These are phyloP conservation scores for Saururus chinensis DNA, from an alignment of 164 flowering plant genomes.

Conservation along the genomic window DNA sequence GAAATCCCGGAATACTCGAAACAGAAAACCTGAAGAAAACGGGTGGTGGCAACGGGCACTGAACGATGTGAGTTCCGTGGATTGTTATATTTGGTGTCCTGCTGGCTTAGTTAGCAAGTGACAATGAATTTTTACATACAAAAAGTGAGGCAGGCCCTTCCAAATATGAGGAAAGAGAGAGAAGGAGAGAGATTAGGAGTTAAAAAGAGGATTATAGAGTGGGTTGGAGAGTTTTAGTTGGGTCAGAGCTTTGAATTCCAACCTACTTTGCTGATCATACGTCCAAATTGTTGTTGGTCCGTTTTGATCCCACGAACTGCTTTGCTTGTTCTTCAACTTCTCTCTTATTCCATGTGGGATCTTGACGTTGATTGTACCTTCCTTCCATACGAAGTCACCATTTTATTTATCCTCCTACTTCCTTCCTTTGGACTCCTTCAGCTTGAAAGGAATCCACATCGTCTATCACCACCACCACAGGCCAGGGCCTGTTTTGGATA, in stretches of 20 bases:
- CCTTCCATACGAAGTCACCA: slow-evolving; percentile 29
- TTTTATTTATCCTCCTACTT: too few relatives aligned
- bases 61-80: slow-evolving; percentile 10
- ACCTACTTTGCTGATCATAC: slow-evolving; percentile 12
- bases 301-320: slow-evolving; percentile 7
- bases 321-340: neutral
- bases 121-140: slow-evolving; percentile 18
- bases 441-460: slow-evolving; percentile 8
- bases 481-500: too few relatives aligned
- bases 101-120: slow-evolving; percentile 35
- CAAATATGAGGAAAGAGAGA: slow-evolving; percentile 28
- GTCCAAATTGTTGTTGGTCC: neutral
- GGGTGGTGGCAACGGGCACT: slow-evolving; percentile 4
- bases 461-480: too few relatives aligned
- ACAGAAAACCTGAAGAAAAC: slow-evolving; percentile 1
- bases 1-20: neutral
- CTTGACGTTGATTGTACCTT: slow-evolving; percentile 13
- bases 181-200: slow-evolving; percentile 5
- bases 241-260: slow-evolving; percentile 14
- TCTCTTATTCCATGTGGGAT: neutral
- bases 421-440: neutral
- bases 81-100: slow-evolving; percentile 23
- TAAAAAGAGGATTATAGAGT: slow-evolving; percentile 8
- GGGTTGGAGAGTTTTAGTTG: slow-evolving; percentile 15
- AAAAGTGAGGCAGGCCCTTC: slow-evolving; percentile 11